phyloP scores from a whole-genome alignment of 2,329 filamentous ascomycete genomes.

The Trichoderma arundinaceum region DNA sequence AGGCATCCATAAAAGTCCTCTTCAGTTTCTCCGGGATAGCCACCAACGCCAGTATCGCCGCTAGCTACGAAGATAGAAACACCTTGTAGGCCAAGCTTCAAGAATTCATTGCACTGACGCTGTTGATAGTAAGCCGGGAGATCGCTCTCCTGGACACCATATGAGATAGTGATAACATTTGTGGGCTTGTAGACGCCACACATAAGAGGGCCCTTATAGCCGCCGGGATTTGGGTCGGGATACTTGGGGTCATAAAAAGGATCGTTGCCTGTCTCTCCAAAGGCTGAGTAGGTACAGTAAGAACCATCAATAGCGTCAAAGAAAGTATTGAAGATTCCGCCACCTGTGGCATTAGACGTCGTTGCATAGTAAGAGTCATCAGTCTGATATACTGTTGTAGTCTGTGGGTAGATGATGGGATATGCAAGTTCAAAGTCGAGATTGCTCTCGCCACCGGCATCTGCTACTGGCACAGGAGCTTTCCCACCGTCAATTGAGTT shows the following conservation, averaged over 20 bases:
- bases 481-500: slow-evolving; percentile 32
- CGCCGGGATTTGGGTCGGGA: slow-evolving; percentile 49
- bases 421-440: slow-evolving; percentile 57
- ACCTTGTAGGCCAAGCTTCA: slow-evolving; percentile 54
- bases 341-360: slow-evolving; percentile 35
- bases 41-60: slow-evolving; percentile 47
- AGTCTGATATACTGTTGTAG: slow-evolving; percentile 52
- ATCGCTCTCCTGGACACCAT: slow-evolving; percentile 54
- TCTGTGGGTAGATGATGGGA: slow-evolving; percentile 58
- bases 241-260: slow-evolving; percentile 54
- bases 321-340: slow-evolving; percentile 52
- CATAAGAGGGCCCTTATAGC: slow-evolving; percentile 35
- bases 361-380: slow-evolving; percentile 46
- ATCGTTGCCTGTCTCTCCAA: slow-evolving; percentile 54
- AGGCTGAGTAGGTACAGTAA: slow-evolving; percentile 59
- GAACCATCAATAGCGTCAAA: slow-evolving; percentile 59
- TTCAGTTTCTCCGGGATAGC: slow-evolving; percentile 5
- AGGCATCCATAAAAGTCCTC: slow-evolving; percentile 35
- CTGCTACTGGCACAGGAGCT: slow-evolving; percentile 25
- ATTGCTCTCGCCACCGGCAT: slow-evolving; percentile 49
- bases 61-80: slow-evolving; percentile 49
- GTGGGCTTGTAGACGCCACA: slow-evolving; percentile 38
- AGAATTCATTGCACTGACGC: slow-evolving; percentile 50
- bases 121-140: slow-evolving; percentile 55
- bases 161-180: slow-evolving; percentile 49